phyloP scores from a whole-genome alignment of 805 yeast species.

The Saturnispora ahearnii region DNA sequence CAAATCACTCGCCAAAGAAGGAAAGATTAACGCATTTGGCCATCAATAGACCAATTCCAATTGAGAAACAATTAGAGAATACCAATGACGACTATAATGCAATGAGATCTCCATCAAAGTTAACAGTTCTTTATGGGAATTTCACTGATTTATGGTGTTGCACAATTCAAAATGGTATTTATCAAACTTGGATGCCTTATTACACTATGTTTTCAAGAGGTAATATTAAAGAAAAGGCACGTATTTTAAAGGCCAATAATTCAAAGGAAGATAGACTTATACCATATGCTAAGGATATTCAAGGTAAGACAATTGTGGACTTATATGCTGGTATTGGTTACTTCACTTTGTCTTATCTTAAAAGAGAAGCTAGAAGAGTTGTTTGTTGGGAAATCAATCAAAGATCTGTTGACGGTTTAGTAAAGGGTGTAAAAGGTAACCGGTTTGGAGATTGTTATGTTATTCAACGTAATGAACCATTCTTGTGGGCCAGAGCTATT shows the following conservation, averaged over 20 bases:
- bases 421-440: slow-evolving; percentile 44
- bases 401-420: slow-evolving; percentile 71
- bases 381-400: slow-evolving; percentile 81
- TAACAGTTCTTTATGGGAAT: slow-evolving; percentile 54
- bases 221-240: slow-evolving; percentile 68
- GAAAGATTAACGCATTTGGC: slow-evolving; percentile 47
- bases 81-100: slow-evolving; percentile 14
- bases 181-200: slow-evolving; percentile 76
- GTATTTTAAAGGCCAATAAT: slow-evolving; percentile 38
- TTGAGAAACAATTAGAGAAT: slow-evolving; percentile 10
- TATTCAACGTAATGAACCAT: slow-evolving; percentile 22
- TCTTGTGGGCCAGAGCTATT: slow-evolving; percentile 18
- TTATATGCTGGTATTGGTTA: slow-evolving; percentile 83
- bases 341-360: slow-evolving; percentile 61
- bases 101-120: slow-evolving; percentile 52
- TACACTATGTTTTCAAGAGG: slow-evolving; percentile 87
- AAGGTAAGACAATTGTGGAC: slow-evolving; percentile 46
- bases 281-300: slow-evolving; percentile 18
- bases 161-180: slow-evolving; percentile 61
- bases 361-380: slow-evolving; percentile 40
- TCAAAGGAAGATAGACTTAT: background rate
- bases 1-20: slow-evolving; percentile 8
- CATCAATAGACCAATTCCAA: slow-evolving; percentile 55
- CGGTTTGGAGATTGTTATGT: slow-evolving; percentile 25
- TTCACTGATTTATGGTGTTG: slow-evolving; percentile 77